phyloP scores from a whole-genome alignment of 352 stramenopile species.

The Phytophthora cryptogea region DNA sequence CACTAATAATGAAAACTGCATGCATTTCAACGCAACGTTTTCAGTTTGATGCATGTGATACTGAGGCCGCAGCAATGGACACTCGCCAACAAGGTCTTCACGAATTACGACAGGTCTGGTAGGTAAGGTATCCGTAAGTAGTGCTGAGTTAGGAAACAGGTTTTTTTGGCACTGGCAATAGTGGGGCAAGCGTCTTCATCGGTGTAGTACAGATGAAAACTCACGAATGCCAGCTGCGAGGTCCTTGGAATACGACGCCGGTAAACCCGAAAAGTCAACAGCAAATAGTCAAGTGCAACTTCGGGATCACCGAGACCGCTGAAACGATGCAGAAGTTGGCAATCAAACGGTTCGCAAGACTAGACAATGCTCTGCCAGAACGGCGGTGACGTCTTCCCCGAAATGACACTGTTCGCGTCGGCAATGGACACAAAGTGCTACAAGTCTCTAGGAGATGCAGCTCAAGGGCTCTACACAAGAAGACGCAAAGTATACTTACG shows the following conservation, averaged over 20 bases:
- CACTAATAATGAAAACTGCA: background rate
- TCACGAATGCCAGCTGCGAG: background rate
- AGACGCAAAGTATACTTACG: background rate
- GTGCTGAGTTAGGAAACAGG: no score
- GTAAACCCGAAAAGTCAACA: background rate
- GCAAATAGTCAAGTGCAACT: background rate
- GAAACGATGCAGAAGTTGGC: background rate
- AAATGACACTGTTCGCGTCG: conserved; percentile 4
- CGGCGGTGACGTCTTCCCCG: background rate
- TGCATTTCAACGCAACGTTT: background rate
- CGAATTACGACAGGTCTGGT: conserved; percentile 3
- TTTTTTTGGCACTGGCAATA: background rate
- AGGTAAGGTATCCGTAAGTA: background rate
- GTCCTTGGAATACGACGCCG: background rate
- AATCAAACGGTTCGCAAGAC: background rate
- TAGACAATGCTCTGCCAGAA: background rate
- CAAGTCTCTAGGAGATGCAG: background rate
- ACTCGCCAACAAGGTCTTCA: conserved; percentile 7
- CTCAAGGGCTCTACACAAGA: background rate
- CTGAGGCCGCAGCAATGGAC: background rate
- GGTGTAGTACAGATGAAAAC: background rate
- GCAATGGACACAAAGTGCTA: background rate
- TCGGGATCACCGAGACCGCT: background rate
- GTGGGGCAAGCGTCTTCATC: background rate
- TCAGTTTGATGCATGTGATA: background rate